Evolutionary conservation across 257 asterid species (phyloP).

Genomic region (Rubia yunnanensis): DNA sequence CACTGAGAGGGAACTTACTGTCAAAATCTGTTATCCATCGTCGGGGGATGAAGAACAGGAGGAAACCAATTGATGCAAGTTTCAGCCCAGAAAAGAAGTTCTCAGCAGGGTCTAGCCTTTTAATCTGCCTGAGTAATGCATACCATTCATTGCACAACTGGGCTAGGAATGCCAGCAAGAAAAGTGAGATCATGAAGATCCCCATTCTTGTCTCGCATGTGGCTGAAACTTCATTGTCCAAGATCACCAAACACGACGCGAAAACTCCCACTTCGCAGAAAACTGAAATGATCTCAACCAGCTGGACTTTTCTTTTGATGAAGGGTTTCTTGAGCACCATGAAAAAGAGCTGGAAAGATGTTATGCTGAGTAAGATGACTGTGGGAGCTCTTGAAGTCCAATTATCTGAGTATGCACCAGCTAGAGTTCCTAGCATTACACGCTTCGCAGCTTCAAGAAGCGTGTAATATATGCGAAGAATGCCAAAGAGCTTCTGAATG

Average conservation of each 20-base stretch:
- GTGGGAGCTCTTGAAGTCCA: conserved; percentile 51
- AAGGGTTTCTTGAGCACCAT: conserved; percentile 89
- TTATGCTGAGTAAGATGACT: conserved; percentile 41
- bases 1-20: conserved; percentile 33
- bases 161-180: conserved; percentile 34
- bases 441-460: conserved; percentile 52
- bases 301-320: conserved; percentile 71
- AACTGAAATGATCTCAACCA: conserved; percentile 75
- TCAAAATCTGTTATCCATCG: conserved; percentile 31
- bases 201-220: conserved; percentile 45
- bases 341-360: conserved; percentile 82
- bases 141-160: conserved; percentile 54
- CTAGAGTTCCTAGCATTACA: conserved; percentile 49
- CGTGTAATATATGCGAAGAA: conserved; percentile 81
- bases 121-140: conserved; percentile 50
- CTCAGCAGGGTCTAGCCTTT: conserved; percentile 44
- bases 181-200: conserved; percentile 47
- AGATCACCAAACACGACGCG: conserved; percentile 38
- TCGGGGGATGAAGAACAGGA: conserved; percentile 43
- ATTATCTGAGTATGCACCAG: conserved; percentile 52
- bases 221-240: conserved; percentile 33
- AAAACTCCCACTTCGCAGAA: conserved; percentile 47
- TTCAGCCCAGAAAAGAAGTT: conserved; percentile 51
- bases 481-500: conserved; percentile 75
- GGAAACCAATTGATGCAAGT: conserved; percentile 50